Base-by-base conservation (phyloP, 176 grass and related monocot genomes). In the Rhynchospora pubera region DNA sequence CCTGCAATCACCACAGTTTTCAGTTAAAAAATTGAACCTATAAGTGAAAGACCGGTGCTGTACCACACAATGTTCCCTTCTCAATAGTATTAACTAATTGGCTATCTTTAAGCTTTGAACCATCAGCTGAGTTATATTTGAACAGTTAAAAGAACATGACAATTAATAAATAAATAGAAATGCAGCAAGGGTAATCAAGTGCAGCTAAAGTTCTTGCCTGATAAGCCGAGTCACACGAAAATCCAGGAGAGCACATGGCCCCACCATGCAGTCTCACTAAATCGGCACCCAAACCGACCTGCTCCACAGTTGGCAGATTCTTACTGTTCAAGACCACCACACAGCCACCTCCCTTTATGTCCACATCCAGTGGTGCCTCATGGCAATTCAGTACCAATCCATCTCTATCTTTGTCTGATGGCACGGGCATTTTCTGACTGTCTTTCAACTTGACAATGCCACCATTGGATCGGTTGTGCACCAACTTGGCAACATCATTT, bases 171-270 rank as follows among this genome's bases (percentile, higher is more conserved):
- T 13, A 51, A 77, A 15, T 28, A 45, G 2, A 56, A 55, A 28
- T n/a, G 13, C 34, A 42, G 6, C 14, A 42, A 13, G 5, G 15
- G 14, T 4, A 69, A 48, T 73, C 47, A 39, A 66, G 1, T 66
- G 4, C 12, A 66, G 6, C 28, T 62, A 39, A 6, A 66, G n/a
- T 79, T 44, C 77, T 21, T 79, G 77, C 55, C 77, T 79, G 92
- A 79, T 89, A 97, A 0, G 94, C 94, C 0, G 94, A 97, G 68
- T 97, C 94, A 5, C 94, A 94, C 0, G 94, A 97, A 87, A 94
- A 97, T 1, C 94, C 94, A 0, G 94, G 94, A 0, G 92, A 97
- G 88, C 92, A 97, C 94, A 97, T 97, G 57, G 92, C 89, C 58
- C 92, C 90, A 6, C 83, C 94, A 2, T 91, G 59, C 1, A 97